Conservation (phyloP, 2,329 filamentous ascomycete species). For the Cylindrodendrum hubeiense region DNA sequence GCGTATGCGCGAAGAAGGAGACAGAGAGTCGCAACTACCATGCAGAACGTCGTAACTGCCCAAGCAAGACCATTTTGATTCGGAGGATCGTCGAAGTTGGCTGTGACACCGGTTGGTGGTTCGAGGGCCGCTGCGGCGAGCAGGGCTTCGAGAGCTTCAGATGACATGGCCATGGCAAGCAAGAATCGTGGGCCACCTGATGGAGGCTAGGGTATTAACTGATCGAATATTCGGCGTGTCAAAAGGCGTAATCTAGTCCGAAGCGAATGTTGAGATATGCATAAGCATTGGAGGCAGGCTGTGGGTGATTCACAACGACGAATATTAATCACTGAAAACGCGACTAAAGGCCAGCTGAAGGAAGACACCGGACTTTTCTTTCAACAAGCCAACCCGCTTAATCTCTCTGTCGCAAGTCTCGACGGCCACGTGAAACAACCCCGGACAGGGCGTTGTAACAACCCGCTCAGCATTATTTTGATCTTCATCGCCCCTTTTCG, state of each 20-base stretch:
- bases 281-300: no score
- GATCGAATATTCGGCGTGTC: neutral
- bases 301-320: no score
- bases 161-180: neutral
- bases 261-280: no score
- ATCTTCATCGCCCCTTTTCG: conserved; percentile 3
- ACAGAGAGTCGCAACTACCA: conserved; percentile 19
- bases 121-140: conserved; percentile 18
- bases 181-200: neutral
- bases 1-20: conserved; percentile 18
- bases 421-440: no score
- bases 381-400: no score
- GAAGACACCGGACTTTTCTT: no score
- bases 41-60: conserved; percentile 21
- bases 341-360: no score
- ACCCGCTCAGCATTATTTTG: neutral
- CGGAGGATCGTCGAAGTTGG: conserved; percentile 27
- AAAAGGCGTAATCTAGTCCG: no score
- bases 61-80: conserved; percentile 20
- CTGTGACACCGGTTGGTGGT: conserved; percentile 15
- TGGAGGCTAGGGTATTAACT: neutral
- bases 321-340: no score
- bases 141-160: conserved; percentile 12
- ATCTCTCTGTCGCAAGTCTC: no score
- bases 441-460: no score